Conservation (phyloP, 2,329 filamentous ascomycete genomes). For the Karstenula rhodostoma region DNA sequence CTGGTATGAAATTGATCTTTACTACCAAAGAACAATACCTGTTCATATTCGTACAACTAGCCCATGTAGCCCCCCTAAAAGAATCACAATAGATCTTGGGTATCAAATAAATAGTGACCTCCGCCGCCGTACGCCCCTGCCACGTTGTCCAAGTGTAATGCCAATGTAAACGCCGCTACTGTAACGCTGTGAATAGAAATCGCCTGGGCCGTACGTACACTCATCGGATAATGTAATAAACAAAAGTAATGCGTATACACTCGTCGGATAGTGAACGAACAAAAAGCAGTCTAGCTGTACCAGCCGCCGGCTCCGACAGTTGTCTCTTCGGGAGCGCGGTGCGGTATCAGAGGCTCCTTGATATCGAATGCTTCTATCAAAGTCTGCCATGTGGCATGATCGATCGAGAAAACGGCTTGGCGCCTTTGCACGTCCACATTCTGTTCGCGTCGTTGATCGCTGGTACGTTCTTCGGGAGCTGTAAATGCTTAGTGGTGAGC, state of each 20-base stretch:
- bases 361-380: constrained; percentile 81
- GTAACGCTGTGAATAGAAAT: not conserved
- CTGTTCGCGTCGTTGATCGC: constrained; percentile 64
- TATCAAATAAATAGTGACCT: constrained; percentile 5
- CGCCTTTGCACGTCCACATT: constrained; percentile 63
- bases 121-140: not conserved
- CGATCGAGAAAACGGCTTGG: constrained; percentile 88
- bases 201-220: not conserved
- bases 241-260: not conserved
- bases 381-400: constrained; percentile 83
- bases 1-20: not conserved
- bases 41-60: not conserved
- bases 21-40: not conserved
- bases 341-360: constrained; percentile 81
- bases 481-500: constrained; percentile 21
- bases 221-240: not conserved
- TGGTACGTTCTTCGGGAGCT: constrained; percentile 57
- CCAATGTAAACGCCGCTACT: constrained; percentile 4
- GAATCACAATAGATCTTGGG: not conserved
- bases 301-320: constrained; percentile 35
- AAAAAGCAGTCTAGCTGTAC: constrained; percentile 28
- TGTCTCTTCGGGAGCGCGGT: constrained; percentile 61
- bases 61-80: not conserved
- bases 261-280: not conserved
- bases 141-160: not conserved